Conservation (phyloP, 2,329 filamentous ascomycete species). For the Claviceps arundinis region DNA sequence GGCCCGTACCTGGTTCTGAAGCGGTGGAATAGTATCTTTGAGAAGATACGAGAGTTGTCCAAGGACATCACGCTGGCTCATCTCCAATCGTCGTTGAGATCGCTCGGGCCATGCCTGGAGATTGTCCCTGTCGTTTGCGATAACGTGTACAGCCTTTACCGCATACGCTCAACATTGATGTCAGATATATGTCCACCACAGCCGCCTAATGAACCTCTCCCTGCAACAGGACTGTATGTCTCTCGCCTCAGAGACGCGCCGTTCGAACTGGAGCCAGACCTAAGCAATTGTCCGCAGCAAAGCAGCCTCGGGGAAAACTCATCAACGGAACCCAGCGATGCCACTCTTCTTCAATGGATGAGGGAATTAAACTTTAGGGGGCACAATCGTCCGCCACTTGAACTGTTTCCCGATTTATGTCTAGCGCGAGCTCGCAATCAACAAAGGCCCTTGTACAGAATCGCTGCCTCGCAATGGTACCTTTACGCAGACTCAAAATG, state of each 20-base stretch:
- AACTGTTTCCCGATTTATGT: slow-evolving; percentile 14
- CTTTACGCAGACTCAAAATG: slow-evolving; percentile 15
- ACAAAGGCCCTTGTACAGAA: slow-evolving; percentile 8
- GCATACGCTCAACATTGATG: neutral
- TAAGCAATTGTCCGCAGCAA: neutral
- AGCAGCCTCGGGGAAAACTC: neutral
- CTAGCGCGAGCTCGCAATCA: slow-evolving; percentile 11
- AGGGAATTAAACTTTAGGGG: slow-evolving; percentile 10
- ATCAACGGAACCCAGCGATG: neutral
- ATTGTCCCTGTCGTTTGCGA: neutral
- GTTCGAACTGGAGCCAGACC: neutral
- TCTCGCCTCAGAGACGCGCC: neutral
- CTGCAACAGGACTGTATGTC: neutral
- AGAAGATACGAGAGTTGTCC: neutral
- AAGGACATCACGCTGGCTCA: neutral
- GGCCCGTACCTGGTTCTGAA: neutral
- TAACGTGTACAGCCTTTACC: neutral
- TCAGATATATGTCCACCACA: neutral
- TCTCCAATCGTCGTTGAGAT: too few species aligned
- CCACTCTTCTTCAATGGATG: neutral
- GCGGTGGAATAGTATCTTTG: neutral
- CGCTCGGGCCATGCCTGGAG: neutral
- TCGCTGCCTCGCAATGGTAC: slow-evolving; percentile 17
- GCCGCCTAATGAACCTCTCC: neutral
- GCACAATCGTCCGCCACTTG: slow-evolving; percentile 15